Conservation (phyloP, 1,139 yeast genomes). For the Pichia sp. region DNA sequence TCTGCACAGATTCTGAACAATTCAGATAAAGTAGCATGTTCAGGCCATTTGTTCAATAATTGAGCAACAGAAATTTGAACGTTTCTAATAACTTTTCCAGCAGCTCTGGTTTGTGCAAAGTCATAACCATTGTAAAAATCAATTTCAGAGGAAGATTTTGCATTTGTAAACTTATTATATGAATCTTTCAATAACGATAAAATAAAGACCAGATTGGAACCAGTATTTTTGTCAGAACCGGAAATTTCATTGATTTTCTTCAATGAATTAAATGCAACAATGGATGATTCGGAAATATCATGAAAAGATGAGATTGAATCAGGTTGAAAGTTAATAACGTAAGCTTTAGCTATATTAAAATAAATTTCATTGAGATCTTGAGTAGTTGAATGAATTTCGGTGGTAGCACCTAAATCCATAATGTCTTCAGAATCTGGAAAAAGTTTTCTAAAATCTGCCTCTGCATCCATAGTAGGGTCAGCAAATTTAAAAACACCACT, state of each 20-base stretch:
- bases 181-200: constrained; percentile 33
- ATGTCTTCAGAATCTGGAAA: constrained; percentile 87
- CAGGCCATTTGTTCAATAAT: constrained; percentile 81
- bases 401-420: constrained; percentile 35
- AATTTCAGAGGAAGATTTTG: constrained; percentile 19
- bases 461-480: constrained; percentile 59
- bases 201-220: constrained; percentile 40
- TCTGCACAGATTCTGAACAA: constrained; percentile 63
- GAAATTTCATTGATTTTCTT: constrained; percentile 26
- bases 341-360: constrained; percentile 33
- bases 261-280: constrained; percentile 30
- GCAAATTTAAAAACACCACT: constrained; percentile 59
- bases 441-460: constrained; percentile 63
- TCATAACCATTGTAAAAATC: constrained; percentile 55
- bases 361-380: constrained; percentile 33
- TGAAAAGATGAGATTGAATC: constrained; percentile 22
- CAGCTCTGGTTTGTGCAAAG: constrained; percentile 53
- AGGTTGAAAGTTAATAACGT: constrained; percentile 31
- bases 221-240: constrained; percentile 26
- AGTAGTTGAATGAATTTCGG: constrained; percentile 15
- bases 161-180: constrained; percentile 16
- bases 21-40: constrained; percentile 80
- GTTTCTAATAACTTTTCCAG: constrained; percentile 47
- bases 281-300: constrained; percentile 37
- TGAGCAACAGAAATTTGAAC: constrained; percentile 43